Percentiles rank a stretch among this genome's conserved stretches.
Conservation (phyloP, 2,329 filamentous ascomycete species). For the Raffaelea ambrosiae region DNA sequence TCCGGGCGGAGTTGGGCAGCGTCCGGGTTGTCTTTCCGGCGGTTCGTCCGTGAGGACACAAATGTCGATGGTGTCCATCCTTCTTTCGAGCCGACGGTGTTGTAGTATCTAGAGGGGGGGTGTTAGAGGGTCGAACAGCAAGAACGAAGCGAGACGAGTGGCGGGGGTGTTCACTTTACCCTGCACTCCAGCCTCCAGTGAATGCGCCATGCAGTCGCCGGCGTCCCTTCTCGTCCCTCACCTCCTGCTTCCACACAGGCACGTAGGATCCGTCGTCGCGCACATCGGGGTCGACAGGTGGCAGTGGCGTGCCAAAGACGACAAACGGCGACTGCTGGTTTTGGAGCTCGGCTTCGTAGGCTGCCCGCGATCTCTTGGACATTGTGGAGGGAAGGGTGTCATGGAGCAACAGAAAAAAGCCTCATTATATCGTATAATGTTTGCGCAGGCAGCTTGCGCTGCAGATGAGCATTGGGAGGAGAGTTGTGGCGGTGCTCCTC, state of each 20-base stretch:
- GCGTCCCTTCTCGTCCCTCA: conserved; percentile 82
- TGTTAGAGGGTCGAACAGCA: background rate
- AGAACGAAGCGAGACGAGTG: background rate
- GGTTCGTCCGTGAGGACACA: conserved; percentile 77
- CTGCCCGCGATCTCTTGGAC: conserved; percentile 73
- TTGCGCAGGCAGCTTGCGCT: background rate
- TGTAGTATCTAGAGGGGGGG: conserved; percentile 82
- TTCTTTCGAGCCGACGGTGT: conserved; percentile 96
- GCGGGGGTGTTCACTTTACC: too few species aligned
- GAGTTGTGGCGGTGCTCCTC: too few species aligned
- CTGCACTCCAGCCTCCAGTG: conserved; percentile 92
- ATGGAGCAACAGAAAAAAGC: too few species aligned
- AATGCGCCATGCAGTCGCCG: conserved; percentile 94
- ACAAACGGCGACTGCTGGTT: conserved; percentile 64
- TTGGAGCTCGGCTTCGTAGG: conserved; percentile 68
- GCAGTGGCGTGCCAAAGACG: conserved; percentile 76
- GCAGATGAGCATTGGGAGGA: too few species aligned
- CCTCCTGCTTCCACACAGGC: conserved; percentile 97
- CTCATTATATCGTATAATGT: background rate
- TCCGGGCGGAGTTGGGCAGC: conserved; percentile 56
- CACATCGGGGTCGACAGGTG: conserved; percentile 62
- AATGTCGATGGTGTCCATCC: conserved; percentile 93
- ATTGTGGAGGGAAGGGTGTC: conserved; percentile 31
- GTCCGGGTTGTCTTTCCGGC: conserved; percentile 58
- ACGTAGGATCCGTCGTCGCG: conserved; percentile 89